Evolutionary conservation across 2,329 filamentous ascomycete species (phyloP), one percentile per base, ranked within the genome.

Genomic region (Aspergillus carbonarius): DNA sequence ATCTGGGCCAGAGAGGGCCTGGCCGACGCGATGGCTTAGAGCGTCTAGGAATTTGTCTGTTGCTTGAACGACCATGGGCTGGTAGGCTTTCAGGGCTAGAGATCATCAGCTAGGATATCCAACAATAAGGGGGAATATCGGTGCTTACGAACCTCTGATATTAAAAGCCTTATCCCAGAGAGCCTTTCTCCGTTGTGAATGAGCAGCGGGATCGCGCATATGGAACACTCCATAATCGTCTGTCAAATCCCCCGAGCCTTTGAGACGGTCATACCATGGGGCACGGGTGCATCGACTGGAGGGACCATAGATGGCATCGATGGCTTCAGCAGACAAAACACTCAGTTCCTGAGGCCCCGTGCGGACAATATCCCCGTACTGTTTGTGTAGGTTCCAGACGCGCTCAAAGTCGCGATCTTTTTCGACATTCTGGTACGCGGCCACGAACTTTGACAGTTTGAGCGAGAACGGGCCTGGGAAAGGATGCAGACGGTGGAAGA

Each of bases 161-260:
- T 37, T 51, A 37, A 51, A 51, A 7, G 34, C 49, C 34, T 51
- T 51, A 51, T 51, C 49, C 49, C 49, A 51, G 20, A 51, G 34
- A 35, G 49, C 34, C 34, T 51, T 51, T n/a, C 49, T 39, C 13
- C 49, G 49, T 18, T 51, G 6, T 1, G 13, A 8, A 12, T 51
- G 49, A 1, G 34, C 34, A 1, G 25, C 49, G 1, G 49, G 49
- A 51, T 51, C 32, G 1, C 49, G 49, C 32, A 51, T 51, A 27
- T 51, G 49, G 3, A 51, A 51, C 4, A 39, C 20, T 0, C 34
- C 49, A 51, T 34, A 51, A n/a, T 51, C 49, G 13, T 51, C 18
- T 1, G 49, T 37, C 18, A 51, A 51, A 17, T 51, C 49, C 2
- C 49, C 49, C 7, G 34, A n/a, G 9, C 18, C 34, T 13, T 51